These are phyloP conservation scores for Pulveroboletus sp. DNA, from an alignment of 768 basidiomycete species.

Conservation along the genomic window DNA sequence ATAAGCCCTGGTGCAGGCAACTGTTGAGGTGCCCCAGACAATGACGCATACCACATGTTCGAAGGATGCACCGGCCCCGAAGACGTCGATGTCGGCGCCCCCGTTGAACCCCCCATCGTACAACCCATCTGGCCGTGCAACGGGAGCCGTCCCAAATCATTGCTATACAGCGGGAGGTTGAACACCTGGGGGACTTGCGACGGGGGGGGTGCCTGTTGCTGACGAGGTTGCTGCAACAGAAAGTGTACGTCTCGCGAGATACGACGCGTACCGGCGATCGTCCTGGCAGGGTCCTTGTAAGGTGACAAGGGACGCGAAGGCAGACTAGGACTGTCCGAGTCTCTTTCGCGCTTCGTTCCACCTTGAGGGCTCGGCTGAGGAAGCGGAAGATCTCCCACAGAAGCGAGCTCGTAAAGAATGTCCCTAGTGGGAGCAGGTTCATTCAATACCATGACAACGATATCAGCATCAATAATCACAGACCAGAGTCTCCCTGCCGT, in stretches of 20 bases:
- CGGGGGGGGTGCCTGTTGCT: conserved; percentile 1
- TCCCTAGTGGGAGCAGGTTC: conserved; percentile 44
- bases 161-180: conserved; percentile 53
- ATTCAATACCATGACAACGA: background rate
- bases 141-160: conserved; percentile 57
- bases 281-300: conserved; percentile 19
- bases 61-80: conserved; percentile 3
- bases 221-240: conserved; percentile 8
- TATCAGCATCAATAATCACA: conserved; percentile 10
- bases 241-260: conserved; percentile 24
- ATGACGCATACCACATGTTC: conserved; percentile 21
- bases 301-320: conserved; percentile 1
- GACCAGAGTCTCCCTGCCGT: conserved; percentile 49
- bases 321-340: conserved; percentile 46
- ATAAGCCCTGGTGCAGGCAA: background rate
- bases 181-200: conserved; percentile 18
- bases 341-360: conserved; percentile 62
- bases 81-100: background rate
- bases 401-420: conserved; percentile 69
- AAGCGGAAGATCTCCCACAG: conserved; percentile 67
- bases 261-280: conserved; percentile 36
- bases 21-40: conserved; percentile 1
- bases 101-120: background rate
- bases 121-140: conserved; percentile 33
- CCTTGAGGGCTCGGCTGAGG: conserved; percentile 52